phyloP scores from a whole-genome alignment of 2,329 filamentous ascomycete genomes.

The Alternaria conjuncta region DNA sequence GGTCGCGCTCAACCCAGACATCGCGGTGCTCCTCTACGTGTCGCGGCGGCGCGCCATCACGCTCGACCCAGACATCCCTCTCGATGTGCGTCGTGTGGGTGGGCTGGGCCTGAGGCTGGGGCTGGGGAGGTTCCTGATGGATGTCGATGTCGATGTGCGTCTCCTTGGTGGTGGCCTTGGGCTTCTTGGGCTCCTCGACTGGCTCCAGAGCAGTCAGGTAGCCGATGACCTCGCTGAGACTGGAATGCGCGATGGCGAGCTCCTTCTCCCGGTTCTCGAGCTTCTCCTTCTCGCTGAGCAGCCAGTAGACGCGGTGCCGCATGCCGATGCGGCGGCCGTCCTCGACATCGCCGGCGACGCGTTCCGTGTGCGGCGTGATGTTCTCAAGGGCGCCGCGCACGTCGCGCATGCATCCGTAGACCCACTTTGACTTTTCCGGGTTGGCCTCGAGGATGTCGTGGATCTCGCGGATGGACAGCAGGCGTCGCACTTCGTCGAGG shows the following conservation, averaged over 20 bases:
- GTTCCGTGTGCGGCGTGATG: constrained; percentile 47
- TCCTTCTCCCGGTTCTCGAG: constrained; percentile 48
- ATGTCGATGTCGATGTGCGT: constrained; percentile 43
- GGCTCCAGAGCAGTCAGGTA: constrained; percentile 46
- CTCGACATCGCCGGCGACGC: constrained; percentile 43
- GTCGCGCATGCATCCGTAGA: constrained; percentile 46
- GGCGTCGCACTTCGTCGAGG: constrained; percentile 47
- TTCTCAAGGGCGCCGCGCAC: constrained; percentile 47
- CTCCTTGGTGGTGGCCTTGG: constrained; percentile 27
- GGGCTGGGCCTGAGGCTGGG: not conserved
- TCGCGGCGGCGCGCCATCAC: constrained; percentile 28
- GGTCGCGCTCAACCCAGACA: constrained; percentile 35
- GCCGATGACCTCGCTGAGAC: constrained; percentile 45
- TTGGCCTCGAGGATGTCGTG: constrained; percentile 47
- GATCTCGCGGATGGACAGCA: constrained; percentile 46
- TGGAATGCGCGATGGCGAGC: constrained; percentile 41
- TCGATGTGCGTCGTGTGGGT: constrained; percentile 35
- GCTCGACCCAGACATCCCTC: constrained; percentile 38
- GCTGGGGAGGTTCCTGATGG: constrained; percentile 24
- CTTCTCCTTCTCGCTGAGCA: constrained; percentile 50
- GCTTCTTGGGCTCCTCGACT: constrained; percentile 28
- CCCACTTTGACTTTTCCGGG: constrained; percentile 47
- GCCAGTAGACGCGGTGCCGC: constrained; percentile 47
- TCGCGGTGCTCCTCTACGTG: constrained; percentile 40
- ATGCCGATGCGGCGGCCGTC: constrained; percentile 46